These are phyloP conservation scores for Mucor velutinosus DNA, from an alignment of 371 early-diverging fungal genomes.

Conservation along the genomic window DNA sequence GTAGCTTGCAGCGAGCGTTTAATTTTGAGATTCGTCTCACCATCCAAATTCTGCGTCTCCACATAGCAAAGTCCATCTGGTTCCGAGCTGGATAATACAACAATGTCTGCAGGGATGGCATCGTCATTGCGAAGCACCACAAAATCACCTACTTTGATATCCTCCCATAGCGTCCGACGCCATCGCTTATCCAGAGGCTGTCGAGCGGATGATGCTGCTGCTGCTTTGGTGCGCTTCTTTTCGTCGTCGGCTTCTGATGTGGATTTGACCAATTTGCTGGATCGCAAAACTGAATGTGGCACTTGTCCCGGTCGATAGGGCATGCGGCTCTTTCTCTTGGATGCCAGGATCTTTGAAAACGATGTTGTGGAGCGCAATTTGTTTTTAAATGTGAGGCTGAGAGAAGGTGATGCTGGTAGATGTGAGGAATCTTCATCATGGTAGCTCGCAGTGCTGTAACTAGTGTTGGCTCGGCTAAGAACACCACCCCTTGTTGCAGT, in stretches of 20 bases:
- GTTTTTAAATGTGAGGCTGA: constrained; percentile 14
- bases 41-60: constrained; percentile 87
- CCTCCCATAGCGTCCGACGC: constrained; percentile 72
- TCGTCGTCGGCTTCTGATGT: constrained; percentile 12
- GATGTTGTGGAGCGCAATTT: constrained; percentile 28
- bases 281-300: constrained; percentile 49
- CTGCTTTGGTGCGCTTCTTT: constrained; percentile 11
- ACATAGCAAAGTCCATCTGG: constrained; percentile 73
- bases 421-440: not conserved
- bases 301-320: constrained; percentile 57
- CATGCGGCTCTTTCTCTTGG: constrained; percentile 25
- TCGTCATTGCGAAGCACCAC: constrained; percentile 87
- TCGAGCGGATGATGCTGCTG: constrained; percentile 9
- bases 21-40: constrained; percentile 85
- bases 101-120: constrained; percentile 87
- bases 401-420: constrained; percentile 9
- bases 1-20: constrained; percentile 53
- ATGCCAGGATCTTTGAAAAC: constrained; percentile 29
- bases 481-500: not conserved
- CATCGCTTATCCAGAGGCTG: constrained; percentile 49
- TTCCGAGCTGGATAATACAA: constrained; percentile 70
- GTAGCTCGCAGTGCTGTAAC: not conserved
- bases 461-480: constrained; percentile 6
- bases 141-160: constrained; percentile 91
- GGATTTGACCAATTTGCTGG: not conserved